Evolutionary conservation across 441 rosid genomes (phyloP).

Genomic region (Biscutella laevigata): DNA sequence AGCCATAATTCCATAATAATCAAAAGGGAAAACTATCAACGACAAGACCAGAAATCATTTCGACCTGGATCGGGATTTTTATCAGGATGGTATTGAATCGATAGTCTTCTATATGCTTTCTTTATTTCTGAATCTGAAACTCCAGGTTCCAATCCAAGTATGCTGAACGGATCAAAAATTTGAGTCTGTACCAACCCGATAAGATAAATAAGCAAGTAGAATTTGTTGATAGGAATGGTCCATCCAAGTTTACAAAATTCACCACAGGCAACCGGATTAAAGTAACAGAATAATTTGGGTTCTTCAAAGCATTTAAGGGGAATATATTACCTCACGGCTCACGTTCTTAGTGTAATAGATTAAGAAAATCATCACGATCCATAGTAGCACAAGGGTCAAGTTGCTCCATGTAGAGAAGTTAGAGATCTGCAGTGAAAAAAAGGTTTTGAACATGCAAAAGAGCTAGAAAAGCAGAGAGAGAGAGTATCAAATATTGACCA

Average conservation of each 20-base stretch:
- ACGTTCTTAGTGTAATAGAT: constrained; percentile 71
- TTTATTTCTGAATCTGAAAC: constrained; percentile 41
- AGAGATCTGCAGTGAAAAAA: constrained; percentile 49
- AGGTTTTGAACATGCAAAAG: neutral
- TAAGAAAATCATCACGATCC: constrained; percentile 77
- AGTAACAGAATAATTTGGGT: too few species aligned
- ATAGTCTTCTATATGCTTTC: too few species aligned
- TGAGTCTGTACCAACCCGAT: constrained; percentile 43
- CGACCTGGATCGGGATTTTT: too few species aligned
- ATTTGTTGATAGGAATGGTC: too few species aligned
- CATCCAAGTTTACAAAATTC: too few species aligned
- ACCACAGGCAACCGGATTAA: too few species aligned
- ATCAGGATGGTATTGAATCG: too few species aligned
- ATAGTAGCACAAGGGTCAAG: constrained; percentile 67
- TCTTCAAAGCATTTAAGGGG: too few species aligned
- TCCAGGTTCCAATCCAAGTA: constrained; percentile 76
- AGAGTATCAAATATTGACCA: neutral
- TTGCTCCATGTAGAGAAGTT: constrained; percentile 78
- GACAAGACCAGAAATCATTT: constrained; percentile 12
- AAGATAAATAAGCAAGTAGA: constrained; percentile 19
- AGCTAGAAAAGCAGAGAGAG: neutral
- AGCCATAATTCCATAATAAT: too few species aligned
- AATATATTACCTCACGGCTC: constrained; percentile 43
- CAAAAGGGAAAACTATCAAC: neutral
- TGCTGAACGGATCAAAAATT: constrained; percentile 80